Evolutionary conservation across 805 yeast species (phyloP), one percentile per base, ranked within the genome.

Genomic region (Maudiozyma bulderi): DNA sequence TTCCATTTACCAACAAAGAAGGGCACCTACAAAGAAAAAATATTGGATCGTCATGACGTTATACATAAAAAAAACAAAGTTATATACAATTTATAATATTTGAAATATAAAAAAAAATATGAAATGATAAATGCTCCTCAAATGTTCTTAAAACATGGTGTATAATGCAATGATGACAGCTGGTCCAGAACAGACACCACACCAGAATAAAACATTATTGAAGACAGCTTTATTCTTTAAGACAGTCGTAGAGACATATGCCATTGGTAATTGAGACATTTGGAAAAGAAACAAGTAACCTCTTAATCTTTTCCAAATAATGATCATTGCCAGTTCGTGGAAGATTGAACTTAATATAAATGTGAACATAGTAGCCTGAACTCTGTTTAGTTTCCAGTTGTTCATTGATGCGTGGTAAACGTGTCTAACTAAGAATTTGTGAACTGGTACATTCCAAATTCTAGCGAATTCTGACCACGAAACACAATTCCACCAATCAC

Each of bases 401-500:
- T 93, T 80, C 50, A 91, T 85, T 8, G 93, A 80, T 29, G 95
- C 82, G 62, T 90, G 96, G 65, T 93, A 95, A 2, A 93, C 98
- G 62, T 95, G 99, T 55, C 98, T 77, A 43, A 90, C 71, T 51
- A 93, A 70, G 57, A 93, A 93, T 59, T 80, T 77, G 64, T 93
- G 96, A 26, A 93, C 98, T 0, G 98, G 96, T 8, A 78, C 77
- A 64, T 93, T 93, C 99, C 99, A 95, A 53, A 85, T 81, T 54
- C 97, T 74, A 9, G 96, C 84, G 65, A 86, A 93, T 62, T 90
- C 90, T 50, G 86, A 86, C 96, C 97, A 93, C 40, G 87, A 84
- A 15, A 84, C 80, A 52, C 95, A 86, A 57, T 90, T 87, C 99
- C 99, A 93, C 99, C 99, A 95, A 42, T 88, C 86, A 3, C 95